Evolutionary conservation across 345 rosid genomes (phyloP).

Genomic region (Isatis tinctoria): DNA sequence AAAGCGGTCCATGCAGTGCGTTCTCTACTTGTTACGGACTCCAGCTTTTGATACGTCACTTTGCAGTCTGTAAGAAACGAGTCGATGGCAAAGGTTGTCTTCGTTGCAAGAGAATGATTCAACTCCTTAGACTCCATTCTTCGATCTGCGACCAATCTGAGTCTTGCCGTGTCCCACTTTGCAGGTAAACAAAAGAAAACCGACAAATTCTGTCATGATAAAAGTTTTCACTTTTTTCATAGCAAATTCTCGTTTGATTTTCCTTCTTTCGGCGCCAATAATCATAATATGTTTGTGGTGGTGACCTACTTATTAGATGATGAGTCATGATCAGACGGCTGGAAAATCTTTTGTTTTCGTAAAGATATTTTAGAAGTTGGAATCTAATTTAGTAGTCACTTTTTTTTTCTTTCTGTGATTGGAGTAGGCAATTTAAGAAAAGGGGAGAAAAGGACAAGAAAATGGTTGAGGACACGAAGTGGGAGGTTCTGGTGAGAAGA

Average conservation of each 20-base stretch:
- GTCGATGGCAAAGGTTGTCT: constrained; percentile 56
- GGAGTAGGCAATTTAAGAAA: constrained; percentile 70
- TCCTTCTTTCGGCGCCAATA: constrained; percentile 22
- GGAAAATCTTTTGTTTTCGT: not conserved
- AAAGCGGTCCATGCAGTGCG: constrained; percentile 45
- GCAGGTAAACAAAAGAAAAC: constrained; percentile 51
- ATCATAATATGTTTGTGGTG: not conserved
- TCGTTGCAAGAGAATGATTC: constrained; percentile 86
- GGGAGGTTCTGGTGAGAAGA: constrained; percentile 75
- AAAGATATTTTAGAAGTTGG: not conserved
- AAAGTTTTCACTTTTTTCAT: not conserved
- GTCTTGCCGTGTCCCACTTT: constrained; percentile 82
- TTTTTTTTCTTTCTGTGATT: not conserved
- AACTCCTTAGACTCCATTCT: constrained; percentile 80
- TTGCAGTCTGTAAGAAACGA: constrained; percentile 58
- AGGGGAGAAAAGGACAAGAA: constrained; percentile 45
- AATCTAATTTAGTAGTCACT: constrained; percentile 1
- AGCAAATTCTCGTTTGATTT: not conserved
- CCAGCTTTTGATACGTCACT: constrained; percentile 68
- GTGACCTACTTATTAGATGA: constrained; percentile 26
- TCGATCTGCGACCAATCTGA: constrained; percentile 60
- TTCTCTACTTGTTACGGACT: constrained; percentile 70
- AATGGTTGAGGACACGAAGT: constrained; percentile 44
- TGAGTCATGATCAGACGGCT: constrained; percentile 26
- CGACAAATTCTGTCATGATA: not conserved